These are phyloP conservation scores for Exophiala oligosperma DNA, from an alignment of 2,329 filamentous ascomycete genomes.

Conservation along the genomic window DNA sequence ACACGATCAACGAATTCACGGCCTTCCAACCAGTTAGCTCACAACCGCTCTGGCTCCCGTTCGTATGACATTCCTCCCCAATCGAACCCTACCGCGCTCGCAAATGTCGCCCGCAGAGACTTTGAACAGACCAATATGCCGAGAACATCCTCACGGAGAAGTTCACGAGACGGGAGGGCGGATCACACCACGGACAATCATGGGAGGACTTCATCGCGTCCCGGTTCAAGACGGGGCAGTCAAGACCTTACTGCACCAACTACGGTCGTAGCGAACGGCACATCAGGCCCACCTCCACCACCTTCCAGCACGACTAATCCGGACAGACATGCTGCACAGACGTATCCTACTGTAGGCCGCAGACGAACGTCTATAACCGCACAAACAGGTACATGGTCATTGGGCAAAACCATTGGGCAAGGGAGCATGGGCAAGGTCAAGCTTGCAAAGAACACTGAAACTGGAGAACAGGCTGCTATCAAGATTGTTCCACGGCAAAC, in stretches of 20 bases:
- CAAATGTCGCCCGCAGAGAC: conserved; percentile 64
- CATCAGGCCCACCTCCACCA: conserved; percentile 49
- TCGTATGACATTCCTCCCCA: conserved; percentile 44
- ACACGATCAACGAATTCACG: conserved; percentile 47
- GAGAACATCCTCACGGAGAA: conserved; percentile 58
- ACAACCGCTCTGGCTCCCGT: conserved; percentile 39
- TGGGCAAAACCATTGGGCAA: conserved; percentile 95
- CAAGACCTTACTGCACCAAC: conserved; percentile 49
- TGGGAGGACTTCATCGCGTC: conserved; percentile 41
- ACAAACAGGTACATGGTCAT: conserved; percentile 85
- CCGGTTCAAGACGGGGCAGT: conserved; percentile 44
- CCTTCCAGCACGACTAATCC: conserved; percentile 45
- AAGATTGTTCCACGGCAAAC: conserved; percentile 95
- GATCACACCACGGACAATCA: conserved; percentile 56
- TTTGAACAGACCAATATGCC: conserved; percentile 71
- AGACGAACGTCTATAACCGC: conserved; percentile 82
- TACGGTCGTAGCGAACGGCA: conserved; percentile 55
- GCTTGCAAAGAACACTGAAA: conserved; percentile 84
- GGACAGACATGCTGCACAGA: conserved; percentile 48
- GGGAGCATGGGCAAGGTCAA: conserved; percentile 99
- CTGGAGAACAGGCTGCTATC: conserved; percentile 91
- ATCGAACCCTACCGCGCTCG: conserved; percentile 49
- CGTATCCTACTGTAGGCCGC: conserved; percentile 43
- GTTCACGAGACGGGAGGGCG: conserved; percentile 61
- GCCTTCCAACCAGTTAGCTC: conserved; percentile 39